Conservation (phyloP, 257 asterid genomes). For the Nicotiana paniculata region DNA sequence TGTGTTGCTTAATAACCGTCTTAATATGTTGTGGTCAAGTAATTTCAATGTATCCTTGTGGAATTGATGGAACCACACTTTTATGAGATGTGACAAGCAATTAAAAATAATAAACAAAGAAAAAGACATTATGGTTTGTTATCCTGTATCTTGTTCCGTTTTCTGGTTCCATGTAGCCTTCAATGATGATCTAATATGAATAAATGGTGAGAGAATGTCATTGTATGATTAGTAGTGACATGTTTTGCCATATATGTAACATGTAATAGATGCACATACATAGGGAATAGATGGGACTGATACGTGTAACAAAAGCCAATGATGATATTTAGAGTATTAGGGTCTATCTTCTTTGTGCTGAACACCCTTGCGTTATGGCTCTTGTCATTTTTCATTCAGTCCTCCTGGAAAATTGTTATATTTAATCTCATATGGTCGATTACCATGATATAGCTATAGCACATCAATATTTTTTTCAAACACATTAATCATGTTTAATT, state of each 20-base stretch:
- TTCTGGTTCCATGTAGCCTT: neutral
- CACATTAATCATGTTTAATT: neutral
- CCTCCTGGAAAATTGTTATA: neutral
- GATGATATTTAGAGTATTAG: neutral
- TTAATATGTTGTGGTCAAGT: neutral
- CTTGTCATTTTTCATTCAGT: constrained; percentile 56
- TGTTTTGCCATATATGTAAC: neutral
- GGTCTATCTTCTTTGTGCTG: neutral
- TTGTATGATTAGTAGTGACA: neutral
- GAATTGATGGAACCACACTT: neutral
- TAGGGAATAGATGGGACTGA: no score
- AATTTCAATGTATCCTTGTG: neutral
- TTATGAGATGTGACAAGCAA: neutral
- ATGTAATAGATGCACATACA: neutral
- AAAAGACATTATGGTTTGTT: no score
- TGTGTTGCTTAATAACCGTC: neutral
- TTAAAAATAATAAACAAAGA: neutral
- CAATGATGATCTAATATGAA: neutral
- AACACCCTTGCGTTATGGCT: constrained; percentile 70
- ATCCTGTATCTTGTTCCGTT: neutral
- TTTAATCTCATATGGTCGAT: neutral
- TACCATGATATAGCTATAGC: neutral
- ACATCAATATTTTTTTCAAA: neutral
- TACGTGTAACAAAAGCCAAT: neutral
- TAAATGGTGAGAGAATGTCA: neutral